Evolutionary conservation across 345 rosid species (phyloP), one percentile per base, ranked within the genome.

Genomic region (Eucalyptus regnans): DNA sequence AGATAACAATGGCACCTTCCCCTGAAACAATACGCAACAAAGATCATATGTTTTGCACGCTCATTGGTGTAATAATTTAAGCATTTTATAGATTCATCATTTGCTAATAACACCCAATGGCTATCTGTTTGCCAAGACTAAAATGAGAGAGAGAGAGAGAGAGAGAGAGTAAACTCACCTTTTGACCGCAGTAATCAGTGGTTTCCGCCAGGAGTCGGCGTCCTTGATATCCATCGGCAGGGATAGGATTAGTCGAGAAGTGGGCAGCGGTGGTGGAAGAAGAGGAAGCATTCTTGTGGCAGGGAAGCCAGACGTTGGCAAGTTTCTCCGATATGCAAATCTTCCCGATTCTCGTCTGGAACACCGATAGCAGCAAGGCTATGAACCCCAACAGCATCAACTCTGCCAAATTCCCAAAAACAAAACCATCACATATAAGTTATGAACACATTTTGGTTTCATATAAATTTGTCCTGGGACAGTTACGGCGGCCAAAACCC

Each of bases 131-230:
- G 81, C 27, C 46, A 71, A 37, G 3, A 37, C 44, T 33, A 33
- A 18, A 10, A 71, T 71, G 44, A 33, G 22, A 4, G 27, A 25
- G 79, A n/a, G 25, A 23, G 79, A 20, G 79, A 41, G 12, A 12
- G 22, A 33, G 37, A 33, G 37, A 33, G 37, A 33, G 37, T 49
- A n/a, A 52, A 62, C 83, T 66, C 23, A 86, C 96, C 94, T 92
- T 89, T 22, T 15, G 12, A 17, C n/a, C n/a, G n/a, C 96, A 95
- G 52, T 90, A 90, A 5, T 87, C 92, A 6, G 50, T 76, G 33
- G 92, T 27, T 11, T 90, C 94, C 18, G 97, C 94, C 4, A 96
- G 96, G 87, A 96, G 97, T 87, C 90, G 97, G 88, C 92, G 86
- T 89, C 58, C 41, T 89, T 89, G 43, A 31, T 4, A 8, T 71